Percentiles rank a stretch among this genome's conserved stretches.
Evolutionary conservation across 177 flowering plant species (phyloP).

Genomic region (Vitis hybrid): DNA sequence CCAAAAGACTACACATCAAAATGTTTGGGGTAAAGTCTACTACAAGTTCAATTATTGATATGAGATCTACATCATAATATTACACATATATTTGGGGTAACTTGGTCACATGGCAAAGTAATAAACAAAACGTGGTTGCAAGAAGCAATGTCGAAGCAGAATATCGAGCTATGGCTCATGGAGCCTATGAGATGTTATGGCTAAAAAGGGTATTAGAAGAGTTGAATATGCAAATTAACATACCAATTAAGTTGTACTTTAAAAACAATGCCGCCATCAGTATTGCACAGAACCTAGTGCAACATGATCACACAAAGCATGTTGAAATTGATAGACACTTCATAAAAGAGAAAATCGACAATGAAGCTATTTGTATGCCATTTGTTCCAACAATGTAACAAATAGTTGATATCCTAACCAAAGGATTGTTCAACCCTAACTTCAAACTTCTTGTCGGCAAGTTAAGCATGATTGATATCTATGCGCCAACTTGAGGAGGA

Average conservation of each 20-base stretch:
- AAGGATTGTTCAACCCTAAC: neutral
- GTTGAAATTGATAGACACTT: neutral
- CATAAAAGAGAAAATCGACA: too few relatives aligned
- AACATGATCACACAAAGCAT: neutral
- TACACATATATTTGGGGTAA: neutral
- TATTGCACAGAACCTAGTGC: neutral
- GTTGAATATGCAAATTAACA: neutral
- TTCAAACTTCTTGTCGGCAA: neutral
- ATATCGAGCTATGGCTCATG: neutral
- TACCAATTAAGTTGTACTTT: neutral
- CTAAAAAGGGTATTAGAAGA: neutral
- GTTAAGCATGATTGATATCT: neutral
- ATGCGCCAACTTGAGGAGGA: neutral
- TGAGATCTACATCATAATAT: neutral
- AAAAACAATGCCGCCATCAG: neutral
- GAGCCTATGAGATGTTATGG: neutral
- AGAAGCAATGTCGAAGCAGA: neutral
- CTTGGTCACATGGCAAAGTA: neutral
- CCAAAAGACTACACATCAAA: neutral
- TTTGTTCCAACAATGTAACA: constrained; percentile 1
- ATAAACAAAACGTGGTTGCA: neutral
- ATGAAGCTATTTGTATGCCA: neutral
- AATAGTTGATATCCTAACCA: constrained; percentile 1
- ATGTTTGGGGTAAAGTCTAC: neutral
- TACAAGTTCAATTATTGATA: neutral